A percentile compares a stretch with the other conserved stretches of the same genome.
Conservation (phyloP, 495 filamentous ascomycete genomes). For the Penicillium manginii region DNA sequence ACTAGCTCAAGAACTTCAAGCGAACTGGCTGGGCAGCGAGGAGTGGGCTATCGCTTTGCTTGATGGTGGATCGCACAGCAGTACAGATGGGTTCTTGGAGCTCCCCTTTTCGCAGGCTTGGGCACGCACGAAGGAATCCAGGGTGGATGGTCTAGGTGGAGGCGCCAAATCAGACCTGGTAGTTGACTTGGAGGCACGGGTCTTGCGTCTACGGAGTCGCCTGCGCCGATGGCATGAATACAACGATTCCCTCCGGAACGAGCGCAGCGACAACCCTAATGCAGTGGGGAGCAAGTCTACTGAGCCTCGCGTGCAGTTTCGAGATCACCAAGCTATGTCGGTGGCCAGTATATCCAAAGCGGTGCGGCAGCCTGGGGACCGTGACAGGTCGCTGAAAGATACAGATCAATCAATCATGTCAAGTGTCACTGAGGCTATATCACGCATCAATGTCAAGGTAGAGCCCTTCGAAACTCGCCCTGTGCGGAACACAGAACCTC, state of each 20-base stretch:
- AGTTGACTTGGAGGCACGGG: constrained; percentile 63
- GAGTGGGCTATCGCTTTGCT: constrained; percentile 70
- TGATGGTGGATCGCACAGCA: constrained; percentile 61
- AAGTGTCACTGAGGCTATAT: constrained; percentile 59
- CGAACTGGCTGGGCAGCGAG: constrained; percentile 75
- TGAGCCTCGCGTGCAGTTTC: constrained; percentile 31
- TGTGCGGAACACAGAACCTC: not conserved
- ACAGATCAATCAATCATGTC: constrained; percentile 54
- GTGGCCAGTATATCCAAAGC: constrained; percentile 48
- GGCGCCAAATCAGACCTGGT: constrained; percentile 43
- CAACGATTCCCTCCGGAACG: constrained; percentile 43
- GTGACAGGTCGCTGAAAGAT: constrained; percentile 43
- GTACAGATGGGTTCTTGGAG: constrained; percentile 65
- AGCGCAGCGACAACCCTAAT: constrained; percentile 21
- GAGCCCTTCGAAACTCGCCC: not conserved
- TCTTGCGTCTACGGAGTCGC: constrained; percentile 63
- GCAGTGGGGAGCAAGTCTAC: constrained; percentile 9
- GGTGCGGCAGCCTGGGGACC: constrained; percentile 44
- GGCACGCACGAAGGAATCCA: constrained; percentile 59
- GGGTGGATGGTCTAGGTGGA: constrained; percentile 52
- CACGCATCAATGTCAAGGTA: constrained; percentile 53
- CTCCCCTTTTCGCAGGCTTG: constrained; percentile 69
- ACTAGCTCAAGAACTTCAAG: constrained; percentile 55
- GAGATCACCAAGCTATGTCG: constrained; percentile 44
- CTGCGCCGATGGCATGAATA: constrained; percentile 76